Base-by-base conservation (phyloP, 768 basidiomycete species). In the Macrolepiota dolichaula region DNA sequence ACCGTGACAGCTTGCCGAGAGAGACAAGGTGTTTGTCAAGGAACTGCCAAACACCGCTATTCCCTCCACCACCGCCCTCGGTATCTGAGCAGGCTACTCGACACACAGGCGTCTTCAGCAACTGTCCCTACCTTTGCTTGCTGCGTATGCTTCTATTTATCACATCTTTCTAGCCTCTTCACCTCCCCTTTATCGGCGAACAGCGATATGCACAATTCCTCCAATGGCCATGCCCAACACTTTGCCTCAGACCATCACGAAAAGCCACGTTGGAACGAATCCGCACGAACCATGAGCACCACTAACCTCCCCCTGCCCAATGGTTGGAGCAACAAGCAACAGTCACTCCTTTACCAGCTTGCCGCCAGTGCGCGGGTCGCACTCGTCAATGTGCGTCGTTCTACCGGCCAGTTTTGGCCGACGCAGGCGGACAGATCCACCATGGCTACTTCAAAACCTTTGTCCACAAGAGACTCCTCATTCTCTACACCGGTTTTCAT, bases 401-500 rank as follows among this genome's bases (percentile, higher is more conserved):
- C 36, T 19, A 51, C 51, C 35, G 44, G n/a, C 12, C 59, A 60
- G 19, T 46, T 32, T 53, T 60, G 59, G 59, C 51, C 32, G 51
- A 27, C 40, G 7, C 59, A 37, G 24, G 38, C 51, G 27, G 46
- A 40, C 40, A 60, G 36, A 44, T 53, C 42, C 27, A 22, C 11
- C 29, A 44, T 32, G 25, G 15, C 29, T 46, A 36, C 51, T 15
- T 32, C 52, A 22, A 73, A 71, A 55, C 66, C 71, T 29, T 69
- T 72, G 49, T 67, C 75, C 63, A 72, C 74, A 9, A 67, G 76
- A 10, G 59, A 72, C 25, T 63, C 72, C 15, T 57, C 73, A 15
- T 69, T 75, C 36, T 78, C 80, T 37, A 77, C 73, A 47, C 63
- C 70, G 32, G 68, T 75, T 35, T 98, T 99, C 76, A 76, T 94